Conservation (phyloP, 1,284 basidiomycete species). For the Rhodotorula sp. region DNA sequence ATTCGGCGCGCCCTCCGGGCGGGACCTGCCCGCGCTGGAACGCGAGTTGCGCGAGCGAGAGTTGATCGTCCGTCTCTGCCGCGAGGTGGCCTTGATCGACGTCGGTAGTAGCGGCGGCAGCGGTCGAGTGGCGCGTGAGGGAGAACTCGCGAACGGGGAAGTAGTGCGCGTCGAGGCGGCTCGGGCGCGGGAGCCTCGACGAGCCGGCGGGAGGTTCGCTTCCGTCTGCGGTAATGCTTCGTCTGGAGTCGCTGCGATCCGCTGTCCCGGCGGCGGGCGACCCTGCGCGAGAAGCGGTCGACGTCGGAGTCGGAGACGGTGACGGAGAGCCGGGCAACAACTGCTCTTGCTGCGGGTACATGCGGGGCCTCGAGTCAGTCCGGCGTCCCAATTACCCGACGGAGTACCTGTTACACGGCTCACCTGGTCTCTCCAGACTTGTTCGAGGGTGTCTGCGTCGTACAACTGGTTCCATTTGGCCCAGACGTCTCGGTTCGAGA, state of each 20-base stretch:
- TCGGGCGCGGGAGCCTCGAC: neutral
- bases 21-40: conserved; percentile 12
- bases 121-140: neutral
- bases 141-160: conserved; percentile 8
- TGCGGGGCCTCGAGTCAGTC: neutral
- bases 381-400: neutral
- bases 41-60: neutral
- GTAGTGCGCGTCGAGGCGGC: conserved; percentile 1
- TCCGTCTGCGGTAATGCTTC: neutral
- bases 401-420: neutral
- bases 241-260: neutral
- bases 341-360: conserved; percentile 1
- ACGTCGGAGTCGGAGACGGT: neutral
- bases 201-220: neutral
- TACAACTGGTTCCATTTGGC: conserved; percentile 25
- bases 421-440: conserved; percentile 32
- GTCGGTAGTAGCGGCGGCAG: neutral
- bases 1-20: conserved; percentile 2
- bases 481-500: conserved; percentile 21
- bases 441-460: conserved; percentile 16
- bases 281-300: neutral
- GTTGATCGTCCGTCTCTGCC: neutral
- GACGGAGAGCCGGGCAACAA: conserved; percentile 1
- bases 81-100: neutral
- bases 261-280: neutral